Conservation (phyloP, 2,329 filamentous ascomycete genomes). For the Trematosphaeria pertusa region DNA sequence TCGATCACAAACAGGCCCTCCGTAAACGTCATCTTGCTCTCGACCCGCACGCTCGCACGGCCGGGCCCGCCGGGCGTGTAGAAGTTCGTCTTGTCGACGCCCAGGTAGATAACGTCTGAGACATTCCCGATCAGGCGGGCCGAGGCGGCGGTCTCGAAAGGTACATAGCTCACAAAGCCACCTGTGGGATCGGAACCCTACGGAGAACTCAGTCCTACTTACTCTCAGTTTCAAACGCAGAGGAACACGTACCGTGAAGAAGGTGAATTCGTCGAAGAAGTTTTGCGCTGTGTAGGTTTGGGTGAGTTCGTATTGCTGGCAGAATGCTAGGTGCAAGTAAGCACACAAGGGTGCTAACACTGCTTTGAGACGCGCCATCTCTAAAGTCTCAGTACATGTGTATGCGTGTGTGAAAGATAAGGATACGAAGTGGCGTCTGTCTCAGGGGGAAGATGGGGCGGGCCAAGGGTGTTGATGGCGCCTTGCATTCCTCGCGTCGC, state of each 20-base stretch:
- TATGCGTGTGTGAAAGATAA: slow-evolving; percentile 3
- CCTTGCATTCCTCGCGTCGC: slow-evolving; percentile 22
- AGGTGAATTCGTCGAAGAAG: slow-evolving; percentile 51
- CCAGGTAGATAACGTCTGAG: slow-evolving; percentile 46
- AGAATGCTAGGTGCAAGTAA: slow-evolving; percentile 6
- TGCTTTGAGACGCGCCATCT: slow-evolving; percentile 13
- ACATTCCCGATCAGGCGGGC: slow-evolving; percentile 43
- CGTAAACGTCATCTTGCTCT: slow-evolving; percentile 52
- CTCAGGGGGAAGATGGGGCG: background rate
- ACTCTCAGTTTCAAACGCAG: too few relatives aligned
- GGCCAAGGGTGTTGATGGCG: slow-evolving; percentile 4
- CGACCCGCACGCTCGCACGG: slow-evolving; percentile 53
- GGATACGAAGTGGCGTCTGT: background rate
- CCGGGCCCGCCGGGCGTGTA: slow-evolving; percentile 33
- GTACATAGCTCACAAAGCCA: slow-evolving; percentile 44
- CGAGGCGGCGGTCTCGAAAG: slow-evolving; percentile 30
- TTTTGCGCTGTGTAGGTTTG: slow-evolving; percentile 31
- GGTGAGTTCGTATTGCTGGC: slow-evolving; percentile 27
- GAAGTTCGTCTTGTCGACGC: slow-evolving; percentile 47
- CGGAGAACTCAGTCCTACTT: too few relatives aligned
- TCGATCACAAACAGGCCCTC: slow-evolving; percentile 54
- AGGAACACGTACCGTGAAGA: slow-evolving; percentile 34
- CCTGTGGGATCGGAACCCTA: slow-evolving; percentile 23
- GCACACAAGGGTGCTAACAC: too few relatives aligned
- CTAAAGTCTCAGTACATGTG: slow-evolving; percentile 12